phyloP scores from a whole-genome alignment of 2,329 filamentous ascomycete species.

The Metarhizium humberi region DNA sequence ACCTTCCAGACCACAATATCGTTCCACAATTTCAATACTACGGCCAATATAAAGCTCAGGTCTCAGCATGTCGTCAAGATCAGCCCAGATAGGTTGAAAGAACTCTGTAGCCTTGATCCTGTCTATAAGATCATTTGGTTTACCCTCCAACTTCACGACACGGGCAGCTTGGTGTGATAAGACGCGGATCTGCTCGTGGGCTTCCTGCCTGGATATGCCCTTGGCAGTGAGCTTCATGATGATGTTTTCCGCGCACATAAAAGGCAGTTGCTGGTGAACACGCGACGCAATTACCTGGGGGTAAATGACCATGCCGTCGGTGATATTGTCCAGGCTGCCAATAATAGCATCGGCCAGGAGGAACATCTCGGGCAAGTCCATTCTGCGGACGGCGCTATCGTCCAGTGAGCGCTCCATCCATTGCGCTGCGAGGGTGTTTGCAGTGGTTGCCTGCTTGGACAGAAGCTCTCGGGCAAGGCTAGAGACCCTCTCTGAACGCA shows the following conservation, averaged over 20 bases:
- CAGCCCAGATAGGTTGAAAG: constrained; percentile 62
- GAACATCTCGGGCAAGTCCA: constrained; percentile 40
- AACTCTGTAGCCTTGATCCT: constrained; percentile 64
- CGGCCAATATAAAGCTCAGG: constrained; percentile 42
- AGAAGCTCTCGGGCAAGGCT: constrained; percentile 18
- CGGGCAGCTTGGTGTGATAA: constrained; percentile 66
- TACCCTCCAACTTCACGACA: constrained; percentile 50
- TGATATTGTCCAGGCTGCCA: constrained; percentile 59
- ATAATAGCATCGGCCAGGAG: constrained; percentile 60
- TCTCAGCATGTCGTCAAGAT: constrained; percentile 60
- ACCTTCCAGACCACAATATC: constrained; percentile 30
- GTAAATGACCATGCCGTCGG: constrained; percentile 66
- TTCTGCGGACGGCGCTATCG: constrained; percentile 37
- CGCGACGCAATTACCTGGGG: constrained; percentile 59
- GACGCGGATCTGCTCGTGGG: constrained; percentile 80
- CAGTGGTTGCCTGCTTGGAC: constrained; percentile 7
- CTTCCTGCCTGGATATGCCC: constrained; percentile 66
- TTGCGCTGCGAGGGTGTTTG: constrained; percentile 22
- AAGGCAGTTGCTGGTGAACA: constrained; percentile 70
- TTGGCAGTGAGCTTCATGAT: constrained; percentile 70
- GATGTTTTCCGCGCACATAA: constrained; percentile 63
- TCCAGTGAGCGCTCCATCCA: constrained; percentile 65
- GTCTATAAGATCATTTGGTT: constrained; percentile 72
- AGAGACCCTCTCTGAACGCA: constrained; percentile 9
- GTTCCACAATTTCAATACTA: constrained; percentile 34